Evolutionary conservation across 1,284 basidiomycete species (phyloP).

Genomic region (Cystobasidium slooffiae): DNA sequence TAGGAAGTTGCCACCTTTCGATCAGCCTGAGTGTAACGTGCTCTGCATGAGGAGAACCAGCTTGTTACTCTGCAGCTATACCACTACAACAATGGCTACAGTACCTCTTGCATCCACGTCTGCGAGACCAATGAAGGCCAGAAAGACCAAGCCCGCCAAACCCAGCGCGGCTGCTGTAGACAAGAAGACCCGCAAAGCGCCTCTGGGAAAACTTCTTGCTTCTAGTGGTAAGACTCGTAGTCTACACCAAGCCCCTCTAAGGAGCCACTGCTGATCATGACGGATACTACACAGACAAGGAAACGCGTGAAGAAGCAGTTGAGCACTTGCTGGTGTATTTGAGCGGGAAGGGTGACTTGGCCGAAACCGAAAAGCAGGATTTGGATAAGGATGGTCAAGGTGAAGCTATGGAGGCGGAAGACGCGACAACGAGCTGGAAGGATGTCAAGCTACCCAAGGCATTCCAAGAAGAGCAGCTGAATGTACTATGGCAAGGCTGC

Average conservation of each 20-base stretch:
- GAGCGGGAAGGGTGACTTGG: slow-evolving; percentile 23
- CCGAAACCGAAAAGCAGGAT: slow-evolving; percentile 19
- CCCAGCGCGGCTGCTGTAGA: not conserved
- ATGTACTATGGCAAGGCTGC: slow-evolving; percentile 42
- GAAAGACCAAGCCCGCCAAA: not conserved
- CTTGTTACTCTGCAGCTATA: not conserved
- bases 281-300: slow-evolving; percentile 9
- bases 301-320: slow-evolving; percentile 39
- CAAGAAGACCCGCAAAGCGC: slow-evolving; percentile 34
- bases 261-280: not conserved
- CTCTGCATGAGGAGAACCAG: no score
- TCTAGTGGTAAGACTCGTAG: slow-evolving; percentile 29
- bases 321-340: slow-evolving; percentile 29
- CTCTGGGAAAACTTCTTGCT: slow-evolving; percentile 41
- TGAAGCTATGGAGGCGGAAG: not conserved
- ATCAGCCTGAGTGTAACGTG: not conserved
- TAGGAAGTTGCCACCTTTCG: not conserved
- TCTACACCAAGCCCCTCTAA: not conserved
- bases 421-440: slow-evolving; percentile 19
- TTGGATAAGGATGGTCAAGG: slow-evolving; percentile 17
- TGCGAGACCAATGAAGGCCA: not conserved
- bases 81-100: not conserved
- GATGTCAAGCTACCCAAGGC: slow-evolving; percentile 39
- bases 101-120: slow-evolving; percentile 9
- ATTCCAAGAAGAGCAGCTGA: slow-evolving; percentile 35